phyloP scores from a whole-genome alignment of 805 yeast species.

The Zygosaccharomyces rouxii region DNA sequence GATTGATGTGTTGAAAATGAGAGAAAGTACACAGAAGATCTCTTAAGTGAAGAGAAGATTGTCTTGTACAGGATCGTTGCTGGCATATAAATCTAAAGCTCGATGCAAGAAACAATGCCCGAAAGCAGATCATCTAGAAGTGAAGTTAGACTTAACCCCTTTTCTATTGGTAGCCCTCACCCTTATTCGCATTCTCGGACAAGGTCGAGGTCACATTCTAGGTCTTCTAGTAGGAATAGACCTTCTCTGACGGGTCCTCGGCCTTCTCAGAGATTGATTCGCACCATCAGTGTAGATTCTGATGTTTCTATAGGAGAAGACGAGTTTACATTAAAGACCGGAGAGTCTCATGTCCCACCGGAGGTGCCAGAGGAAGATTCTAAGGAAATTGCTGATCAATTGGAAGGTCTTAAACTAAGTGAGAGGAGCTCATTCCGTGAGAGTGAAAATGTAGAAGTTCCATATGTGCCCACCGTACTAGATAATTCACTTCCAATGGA shows the following conservation, averaged over 20 bases:
- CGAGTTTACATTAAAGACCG: slow-evolving; percentile 7
- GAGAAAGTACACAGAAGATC: too few relatives aligned
- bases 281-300: slow-evolving; percentile 28
- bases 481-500: slow-evolving; percentile 79
- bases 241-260: slow-evolving; percentile 27
- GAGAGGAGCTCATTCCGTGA: slow-evolving; percentile 5
- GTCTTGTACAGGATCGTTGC: too few relatives aligned
- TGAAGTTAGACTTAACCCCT: slow-evolving; percentile 9
- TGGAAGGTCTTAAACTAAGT: slow-evolving; percentile 5
- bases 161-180: slow-evolving; percentile 9
- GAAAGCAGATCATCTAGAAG: slow-evolving; percentile 13
- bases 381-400: slow-evolving; percentile 5
- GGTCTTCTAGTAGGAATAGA: slow-evolving; percentile 39
- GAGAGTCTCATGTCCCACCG: slow-evolving; percentile 5
- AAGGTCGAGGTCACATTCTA: slow-evolving; percentile 36
- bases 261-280: slow-evolving; percentile 29
- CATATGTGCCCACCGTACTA: slow-evolving; percentile 50
- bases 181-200: slow-evolving; percentile 8
- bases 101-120: slow-evolving; percentile 2
- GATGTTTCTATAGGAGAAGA: slow-evolving; percentile 15
- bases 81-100: too few relatives aligned
- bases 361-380: slow-evolving; percentile 9
- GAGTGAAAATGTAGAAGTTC: slow-evolving; percentile 37
- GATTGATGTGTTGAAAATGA: too few relatives aligned
- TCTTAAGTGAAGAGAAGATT: too few relatives aligned